Percentiles rank a stretch among this genome's conserved stretches.
Conservation (phyloP, 352 stramenopile species). For the Pythium phragmiticola region DNA sequence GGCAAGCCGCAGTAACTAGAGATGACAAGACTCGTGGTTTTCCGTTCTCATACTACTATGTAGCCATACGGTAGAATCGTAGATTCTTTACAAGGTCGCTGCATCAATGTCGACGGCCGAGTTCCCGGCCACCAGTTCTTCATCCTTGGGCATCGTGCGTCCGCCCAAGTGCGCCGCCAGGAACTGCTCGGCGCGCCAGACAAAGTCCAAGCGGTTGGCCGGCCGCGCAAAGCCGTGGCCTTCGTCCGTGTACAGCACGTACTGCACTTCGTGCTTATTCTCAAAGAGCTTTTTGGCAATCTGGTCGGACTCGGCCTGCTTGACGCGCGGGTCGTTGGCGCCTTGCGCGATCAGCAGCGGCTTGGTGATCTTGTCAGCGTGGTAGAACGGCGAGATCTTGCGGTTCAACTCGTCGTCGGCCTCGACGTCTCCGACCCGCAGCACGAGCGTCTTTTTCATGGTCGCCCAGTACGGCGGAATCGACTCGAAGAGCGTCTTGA, state of each 20-base stretch:
- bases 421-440: conserved; percentile 44
- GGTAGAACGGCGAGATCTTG: conserved; percentile 62
- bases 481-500: conserved; percentile 41
- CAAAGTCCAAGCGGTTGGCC: conserved; percentile 73
- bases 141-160: conserved; percentile 25
- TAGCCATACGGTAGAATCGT: not conserved
- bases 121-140: conserved; percentile 26
- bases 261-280: conserved; percentile 75
- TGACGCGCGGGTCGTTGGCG: conserved; percentile 78
- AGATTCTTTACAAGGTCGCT: conserved; percentile 21
- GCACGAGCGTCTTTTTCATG: conserved; percentile 41
- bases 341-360: conserved; percentile 80
- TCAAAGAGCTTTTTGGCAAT: conserved; percentile 66
- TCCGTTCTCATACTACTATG: not conserved
- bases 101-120: conserved; percentile 38
- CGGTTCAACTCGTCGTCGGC: conserved; percentile 37
- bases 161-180: conserved; percentile 37
- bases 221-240: conserved; percentile 71
- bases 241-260: conserved; percentile 81
- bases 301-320: conserved; percentile 66
- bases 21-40: not conserved
- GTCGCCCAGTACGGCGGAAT: conserved; percentile 43
- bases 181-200: conserved; percentile 37
- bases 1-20: conserved; percentile 4
- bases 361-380: conserved; percentile 73